Percentiles rank a stretch among this genome's conserved stretches.
phyloP scores from a whole-genome alignment of 768 basidiomycete genomes.

The Podaxis rugospora region DNA sequence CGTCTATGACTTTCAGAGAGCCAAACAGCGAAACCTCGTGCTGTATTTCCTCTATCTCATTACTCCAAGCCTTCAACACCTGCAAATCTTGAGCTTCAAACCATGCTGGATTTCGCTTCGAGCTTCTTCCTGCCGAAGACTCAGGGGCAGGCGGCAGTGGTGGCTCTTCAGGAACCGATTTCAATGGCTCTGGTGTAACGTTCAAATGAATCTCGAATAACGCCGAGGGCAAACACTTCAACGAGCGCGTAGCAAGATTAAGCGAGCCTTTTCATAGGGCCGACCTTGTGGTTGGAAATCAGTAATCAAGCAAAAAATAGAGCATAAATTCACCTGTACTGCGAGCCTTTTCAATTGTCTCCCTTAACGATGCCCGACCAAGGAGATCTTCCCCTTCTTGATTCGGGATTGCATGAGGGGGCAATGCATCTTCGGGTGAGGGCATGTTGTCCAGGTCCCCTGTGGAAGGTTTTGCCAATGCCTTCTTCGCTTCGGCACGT shows the following conservation, averaged over 20 bases:
- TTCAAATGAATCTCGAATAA: constrained; percentile 80
- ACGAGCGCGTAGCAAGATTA: constrained; percentile 69
- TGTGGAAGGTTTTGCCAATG: constrained; percentile 22
- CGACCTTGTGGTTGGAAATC: constrained; percentile 43
- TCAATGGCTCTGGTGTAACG: constrained; percentile 65
- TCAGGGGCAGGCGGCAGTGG: constrained; percentile 36
- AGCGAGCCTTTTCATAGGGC: constrained; percentile 46
- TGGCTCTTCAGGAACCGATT: constrained; percentile 61
- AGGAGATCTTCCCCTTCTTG: constrained; percentile 49
- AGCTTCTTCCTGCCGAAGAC: constrained; percentile 31
- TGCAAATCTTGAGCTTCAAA: constrained; percentile 79
- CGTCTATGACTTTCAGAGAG: constrained; percentile 75
- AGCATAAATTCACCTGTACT: constrained; percentile 58
- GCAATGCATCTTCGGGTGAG: constrained; percentile 46
- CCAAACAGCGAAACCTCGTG: constrained; percentile 83
- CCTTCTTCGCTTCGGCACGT: constrained; percentile 75
- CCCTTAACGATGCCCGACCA: constrained; percentile 63
- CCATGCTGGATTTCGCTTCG: constrained; percentile 58
- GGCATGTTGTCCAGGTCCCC: constrained; percentile 32
- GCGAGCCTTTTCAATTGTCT: constrained; percentile 74
- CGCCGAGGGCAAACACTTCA: constrained; percentile 71
- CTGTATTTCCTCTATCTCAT: constrained; percentile 75
- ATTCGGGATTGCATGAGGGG: constrained; percentile 23
- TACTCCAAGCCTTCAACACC: constrained; percentile 74
- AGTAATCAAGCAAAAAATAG: constrained; percentile 26